A percentile compares a stretch with the other conserved stretches of the same genome.
These are phyloP conservation scores for Limonomyces culmigenus DNA, from an alignment of 1,284 basidiomycete genomes.

Conservation along the genomic window DNA sequence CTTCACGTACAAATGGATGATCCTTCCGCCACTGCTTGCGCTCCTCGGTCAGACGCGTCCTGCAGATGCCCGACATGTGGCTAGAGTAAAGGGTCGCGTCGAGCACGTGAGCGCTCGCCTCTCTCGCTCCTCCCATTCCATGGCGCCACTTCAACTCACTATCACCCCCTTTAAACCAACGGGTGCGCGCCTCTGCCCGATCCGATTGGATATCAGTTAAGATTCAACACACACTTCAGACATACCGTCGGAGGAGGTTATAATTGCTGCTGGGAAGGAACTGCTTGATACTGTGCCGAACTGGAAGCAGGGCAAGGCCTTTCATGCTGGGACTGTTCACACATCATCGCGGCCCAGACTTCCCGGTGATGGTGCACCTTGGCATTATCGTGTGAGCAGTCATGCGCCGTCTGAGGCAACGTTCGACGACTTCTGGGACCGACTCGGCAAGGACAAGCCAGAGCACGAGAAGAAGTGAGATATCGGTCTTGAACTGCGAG, in stretches of 20 bases:
- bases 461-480: conserved; percentile 51
- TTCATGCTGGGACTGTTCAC: conserved; percentile 32
- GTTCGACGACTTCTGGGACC: conserved; percentile 58
- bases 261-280: conserved; percentile 33
- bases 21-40: conserved; percentile 99
- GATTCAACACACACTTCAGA: no score
- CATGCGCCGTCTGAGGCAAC: conserved; percentile 45
- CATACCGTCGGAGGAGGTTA: conserved; percentile 38
- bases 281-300: conserved; percentile 32
- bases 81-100: no score
- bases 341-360: conserved; percentile 34
- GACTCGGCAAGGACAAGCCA: conserved; percentile 38
- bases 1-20: conserved; percentile 82
- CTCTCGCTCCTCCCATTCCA: no score
- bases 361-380: conserved; percentile 34
- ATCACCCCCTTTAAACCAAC: no score
- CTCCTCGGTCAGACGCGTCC: conserved; percentile 84
- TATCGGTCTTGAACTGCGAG: neutral
- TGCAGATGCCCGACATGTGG: conserved; percentile 75
- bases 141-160: no score
- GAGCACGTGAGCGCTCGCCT: no score
- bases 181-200: no score
- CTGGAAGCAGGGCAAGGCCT: conserved; percentile 55
- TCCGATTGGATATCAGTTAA: no score
- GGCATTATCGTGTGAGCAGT: conserved; percentile 51